Conservation (phyloP, 2,329 filamentous ascomycete genomes). For the Nemania diffusa region DNA sequence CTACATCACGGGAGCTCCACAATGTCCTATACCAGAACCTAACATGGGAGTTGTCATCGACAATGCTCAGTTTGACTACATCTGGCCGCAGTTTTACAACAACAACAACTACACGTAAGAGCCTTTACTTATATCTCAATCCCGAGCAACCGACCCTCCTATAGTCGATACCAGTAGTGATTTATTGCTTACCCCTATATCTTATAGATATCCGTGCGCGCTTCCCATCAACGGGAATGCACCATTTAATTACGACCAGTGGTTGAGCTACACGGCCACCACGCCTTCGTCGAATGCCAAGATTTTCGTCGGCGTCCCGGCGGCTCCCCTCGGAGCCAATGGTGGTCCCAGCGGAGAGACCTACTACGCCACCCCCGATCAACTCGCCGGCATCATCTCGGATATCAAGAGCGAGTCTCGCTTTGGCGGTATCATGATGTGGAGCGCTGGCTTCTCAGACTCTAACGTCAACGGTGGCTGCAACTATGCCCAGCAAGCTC, state of each 20-base stretch:
- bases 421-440: slow-evolving; percentile 56
- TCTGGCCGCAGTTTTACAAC: slow-evolving; percentile 62
- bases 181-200: slow-evolving; percentile 14
- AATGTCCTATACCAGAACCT: slow-evolving; percentile 57
- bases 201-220: slow-evolving; percentile 47
- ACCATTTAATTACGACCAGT: slow-evolving; percentile 53
- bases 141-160: neutral
- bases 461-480: slow-evolving; percentile 49
- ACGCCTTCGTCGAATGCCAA: slow-evolving; percentile 52
- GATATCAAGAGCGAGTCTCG: slow-evolving; percentile 44
- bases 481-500: slow-evolving; percentile 54
- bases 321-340: slow-evolving; percentile 51
- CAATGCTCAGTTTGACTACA: slow-evolving; percentile 53
- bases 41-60: slow-evolving; percentile 55
- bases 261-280: slow-evolving; percentile 49
- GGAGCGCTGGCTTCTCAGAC: slow-evolving; percentile 56
- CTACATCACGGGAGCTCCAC: slow-evolving; percentile 60
- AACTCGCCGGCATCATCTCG: slow-evolving; percentile 47
- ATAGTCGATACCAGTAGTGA: neutral
- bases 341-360: slow-evolving; percentile 48
- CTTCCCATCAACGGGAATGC: slow-evolving; percentile 49
- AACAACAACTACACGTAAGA: slow-evolving; percentile 50
- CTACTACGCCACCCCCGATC: slow-evolving; percentile 51
- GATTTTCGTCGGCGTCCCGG: slow-evolving; percentile 55
- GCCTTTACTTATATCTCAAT: neutral